phyloP scores from a whole-genome alignment of 2,329 filamentous ascomycete species.

The Anisogramma anomala region DNA sequence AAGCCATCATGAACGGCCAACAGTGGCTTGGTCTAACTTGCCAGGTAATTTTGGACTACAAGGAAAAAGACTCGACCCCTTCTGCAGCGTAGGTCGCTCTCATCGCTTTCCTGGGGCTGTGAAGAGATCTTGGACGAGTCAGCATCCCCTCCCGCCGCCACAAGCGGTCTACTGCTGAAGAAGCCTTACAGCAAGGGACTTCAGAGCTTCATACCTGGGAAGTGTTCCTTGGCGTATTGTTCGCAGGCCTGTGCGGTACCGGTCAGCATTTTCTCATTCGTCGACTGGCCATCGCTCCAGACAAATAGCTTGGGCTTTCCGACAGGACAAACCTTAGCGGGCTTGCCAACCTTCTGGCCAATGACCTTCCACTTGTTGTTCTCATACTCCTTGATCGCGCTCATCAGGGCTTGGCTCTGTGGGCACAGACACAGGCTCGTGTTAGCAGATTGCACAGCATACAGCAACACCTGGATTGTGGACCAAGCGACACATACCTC shows the following conservation, averaged over 20 bases:
- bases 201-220: constrained; percentile 36
- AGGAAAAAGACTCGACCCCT: too few relatives aligned
- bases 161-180: not conserved
- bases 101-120: constrained; percentile 10
- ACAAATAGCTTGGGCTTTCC: too few relatives aligned
- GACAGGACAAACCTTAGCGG: constrained; percentile 79
- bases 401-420: constrained; percentile 68
- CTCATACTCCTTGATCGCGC: constrained; percentile 97
- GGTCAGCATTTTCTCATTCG: too few relatives aligned
- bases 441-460: constrained; percentile 3
- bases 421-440: constrained; percentile 7
- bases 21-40: too few relatives aligned
- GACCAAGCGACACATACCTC: constrained; percentile 51
- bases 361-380: constrained; percentile 98
- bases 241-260: constrained; percentile 67
- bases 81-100: not conserved
- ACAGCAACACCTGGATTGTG: not conserved
- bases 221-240: constrained; percentile 95
- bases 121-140: constrained; percentile 26
- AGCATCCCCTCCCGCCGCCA: not conserved
- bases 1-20: not conserved
- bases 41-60: too few relatives aligned
- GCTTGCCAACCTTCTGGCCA: constrained; percentile 92
- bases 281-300: too few relatives aligned
- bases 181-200: not conserved